A percentile compares a stretch with the other conserved stretches of the same genome.
phyloP scores from a whole-genome alignment of 139 green algal genomes.

The Ettlia oleoabundans region DNA sequence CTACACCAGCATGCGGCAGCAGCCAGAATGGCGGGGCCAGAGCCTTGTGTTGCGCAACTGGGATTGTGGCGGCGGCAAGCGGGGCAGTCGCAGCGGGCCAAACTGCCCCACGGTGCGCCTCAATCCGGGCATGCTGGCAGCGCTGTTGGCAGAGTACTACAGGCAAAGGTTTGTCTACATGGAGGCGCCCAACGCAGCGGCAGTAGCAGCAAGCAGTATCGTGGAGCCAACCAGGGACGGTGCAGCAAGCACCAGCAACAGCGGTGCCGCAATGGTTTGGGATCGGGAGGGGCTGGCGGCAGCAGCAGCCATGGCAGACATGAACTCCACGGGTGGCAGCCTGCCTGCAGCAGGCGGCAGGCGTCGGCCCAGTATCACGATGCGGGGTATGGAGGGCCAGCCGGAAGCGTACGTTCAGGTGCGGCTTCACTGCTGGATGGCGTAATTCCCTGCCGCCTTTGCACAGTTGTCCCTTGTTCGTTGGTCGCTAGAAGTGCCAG shows the following conservation, averaged over 20 bases:
- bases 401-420: constrained; percentile 13
- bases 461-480: too few species aligned
- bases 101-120: constrained; percentile 9
- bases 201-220: background rate
- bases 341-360: background rate
- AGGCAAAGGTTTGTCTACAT: constrained; percentile 26
- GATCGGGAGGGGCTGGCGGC: background rate
- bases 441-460: too few species aligned
- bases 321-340: background rate
- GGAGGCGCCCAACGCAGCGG: background rate
- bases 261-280: background rate
- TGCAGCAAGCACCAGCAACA: background rate
- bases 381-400: background rate
- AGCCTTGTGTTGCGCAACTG: constrained; percentile 37
- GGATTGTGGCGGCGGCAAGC: background rate
- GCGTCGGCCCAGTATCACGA: background rate
- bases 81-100: background rate
- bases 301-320: background rate
- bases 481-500: too few species aligned
- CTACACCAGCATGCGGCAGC: constrained; percentile 47
- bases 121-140: constrained; percentile 32
- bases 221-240: background rate
- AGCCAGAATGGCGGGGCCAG: constrained; percentile 35
- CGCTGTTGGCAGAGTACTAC: constrained; percentile 34
- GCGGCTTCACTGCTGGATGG: too few species aligned